Evolutionary conservation across 768 basidiomycete genomes (phyloP).

Genomic region (Termitomyces sp.): DNA sequence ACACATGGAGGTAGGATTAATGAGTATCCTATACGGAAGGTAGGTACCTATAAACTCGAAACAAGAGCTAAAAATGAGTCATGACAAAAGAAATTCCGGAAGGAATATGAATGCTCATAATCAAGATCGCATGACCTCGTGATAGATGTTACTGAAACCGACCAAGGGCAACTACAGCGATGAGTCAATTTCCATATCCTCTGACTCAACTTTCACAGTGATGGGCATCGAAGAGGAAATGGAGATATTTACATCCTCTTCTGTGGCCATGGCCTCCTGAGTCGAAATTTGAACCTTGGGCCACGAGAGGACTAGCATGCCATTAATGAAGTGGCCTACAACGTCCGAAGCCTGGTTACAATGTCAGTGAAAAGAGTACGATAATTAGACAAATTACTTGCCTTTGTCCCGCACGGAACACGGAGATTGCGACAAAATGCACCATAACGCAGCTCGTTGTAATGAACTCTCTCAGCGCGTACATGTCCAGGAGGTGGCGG

Average conservation of each 20-base stretch:
- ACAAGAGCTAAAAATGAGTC: background rate
- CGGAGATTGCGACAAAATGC: conserved; percentile 32
- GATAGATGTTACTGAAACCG: background rate
- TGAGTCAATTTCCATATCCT: conserved; percentile 6
- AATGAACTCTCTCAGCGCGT: conserved; percentile 3
- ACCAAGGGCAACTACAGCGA: background rate
- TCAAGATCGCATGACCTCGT: background rate
- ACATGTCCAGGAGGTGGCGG: background rate
- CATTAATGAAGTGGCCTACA: conserved; percentile 4
- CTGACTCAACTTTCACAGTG: conserved; percentile 9
- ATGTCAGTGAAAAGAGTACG: background rate
- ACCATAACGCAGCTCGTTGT: conserved; percentile 38
- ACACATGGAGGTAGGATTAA: background rate
- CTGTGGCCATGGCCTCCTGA: background rate
- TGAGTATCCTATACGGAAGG: background rate
- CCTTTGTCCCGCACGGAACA: conserved; percentile 34
- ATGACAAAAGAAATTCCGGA: background rate
- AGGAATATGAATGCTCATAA: background rate
- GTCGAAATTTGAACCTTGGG: background rate
- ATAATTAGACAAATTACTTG: conserved; percentile 13
- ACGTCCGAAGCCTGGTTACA: conserved; percentile 6
- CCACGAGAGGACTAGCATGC: conserved; percentile 14
- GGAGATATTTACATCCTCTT: conserved; percentile 2
- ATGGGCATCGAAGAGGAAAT: background rate
- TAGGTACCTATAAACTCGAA: background rate